Conservation (phyloP, 73 alveolate genomes). For the Paramecium sexaurelia region DNA sequence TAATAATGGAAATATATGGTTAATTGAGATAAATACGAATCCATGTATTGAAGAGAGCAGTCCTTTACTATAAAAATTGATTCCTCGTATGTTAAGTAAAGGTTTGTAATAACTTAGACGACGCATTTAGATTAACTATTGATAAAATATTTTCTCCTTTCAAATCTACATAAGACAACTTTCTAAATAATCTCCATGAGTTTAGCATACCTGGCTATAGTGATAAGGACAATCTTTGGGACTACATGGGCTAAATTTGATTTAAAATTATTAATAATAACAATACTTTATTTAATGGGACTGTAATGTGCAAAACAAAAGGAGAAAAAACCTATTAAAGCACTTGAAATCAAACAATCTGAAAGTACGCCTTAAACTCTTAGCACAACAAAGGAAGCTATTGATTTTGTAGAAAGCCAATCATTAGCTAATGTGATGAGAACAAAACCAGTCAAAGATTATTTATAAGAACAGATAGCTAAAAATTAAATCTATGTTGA, state of each 20-base stretch:
- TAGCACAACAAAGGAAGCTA: background rate
- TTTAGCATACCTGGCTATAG: slow-evolving; percentile 21
- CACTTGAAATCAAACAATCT: background rate
- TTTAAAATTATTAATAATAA: slow-evolving; percentile 9
- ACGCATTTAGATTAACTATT: slow-evolving; percentile 59
- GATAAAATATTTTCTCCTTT: slow-evolving; percentile 58
- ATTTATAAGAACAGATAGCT: background rate
- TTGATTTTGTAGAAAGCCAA: background rate
- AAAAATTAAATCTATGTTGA: slow-evolving; percentile 17
- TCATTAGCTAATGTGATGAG: background rate
- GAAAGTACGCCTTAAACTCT: background rate
- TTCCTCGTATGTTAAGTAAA: slow-evolving; percentile 59
- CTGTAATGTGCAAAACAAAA: background rate
- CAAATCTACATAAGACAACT: background rate
- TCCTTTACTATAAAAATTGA: slow-evolving; percentile 47
- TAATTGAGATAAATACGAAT: slow-evolving; percentile 57
- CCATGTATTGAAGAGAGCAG: slow-evolving; percentile 66
- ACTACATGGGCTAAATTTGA: background rate
- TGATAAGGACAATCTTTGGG: slow-evolving; percentile 38
- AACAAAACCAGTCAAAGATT: background rate
- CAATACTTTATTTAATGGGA: slow-evolving; percentile 4
- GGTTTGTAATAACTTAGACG: background rate
- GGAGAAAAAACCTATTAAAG: background rate
- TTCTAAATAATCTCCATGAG: background rate
- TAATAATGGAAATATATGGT: slow-evolving; percentile 19